These are phyloP conservation scores for Arthrobotrys musiformis DNA, from an alignment of 2,329 filamentous ascomycete genomes.

Conservation along the genomic window DNA sequence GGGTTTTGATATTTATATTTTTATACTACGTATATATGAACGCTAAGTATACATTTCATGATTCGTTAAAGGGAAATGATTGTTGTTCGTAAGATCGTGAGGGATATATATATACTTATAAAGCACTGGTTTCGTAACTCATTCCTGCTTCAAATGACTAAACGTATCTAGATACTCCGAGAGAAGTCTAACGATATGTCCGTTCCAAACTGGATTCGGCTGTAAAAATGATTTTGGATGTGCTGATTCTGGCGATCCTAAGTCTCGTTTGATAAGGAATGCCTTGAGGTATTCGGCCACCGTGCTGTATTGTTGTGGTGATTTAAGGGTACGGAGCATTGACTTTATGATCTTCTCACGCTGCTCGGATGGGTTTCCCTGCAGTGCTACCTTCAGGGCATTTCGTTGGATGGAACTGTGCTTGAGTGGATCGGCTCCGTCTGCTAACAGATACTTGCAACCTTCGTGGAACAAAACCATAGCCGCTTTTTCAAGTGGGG, in stretches of 20 bases:
- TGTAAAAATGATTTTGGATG: background rate
- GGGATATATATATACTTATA: background rate
- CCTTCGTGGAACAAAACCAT: background rate
- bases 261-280: background rate
- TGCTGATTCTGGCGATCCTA: background rate
- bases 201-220: background rate
- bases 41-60: slow-evolving; percentile 11
- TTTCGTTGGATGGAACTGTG: background rate
- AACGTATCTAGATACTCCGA: background rate
- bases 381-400: slow-evolving; percentile 1
- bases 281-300: background rate
- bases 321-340: background rate
- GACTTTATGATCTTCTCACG: background rate
- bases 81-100: background rate
- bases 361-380: background rate
- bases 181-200: background rate
- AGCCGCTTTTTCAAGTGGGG: slow-evolving; percentile 7
- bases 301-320: background rate
- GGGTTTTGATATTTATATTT: background rate
- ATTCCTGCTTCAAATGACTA: background rate
- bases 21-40: slow-evolving; percentile 3
- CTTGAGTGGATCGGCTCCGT: slow-evolving; percentile 14
- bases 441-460: background rate
- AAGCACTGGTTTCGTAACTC: background rate
- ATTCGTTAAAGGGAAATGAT: background rate